Percentiles rank a stretch among this genome's conserved stretches.
Evolutionary conservation across 139 green algal species (phyloP).

Genomic region (Pseudopediastrum boryanum): DNA sequence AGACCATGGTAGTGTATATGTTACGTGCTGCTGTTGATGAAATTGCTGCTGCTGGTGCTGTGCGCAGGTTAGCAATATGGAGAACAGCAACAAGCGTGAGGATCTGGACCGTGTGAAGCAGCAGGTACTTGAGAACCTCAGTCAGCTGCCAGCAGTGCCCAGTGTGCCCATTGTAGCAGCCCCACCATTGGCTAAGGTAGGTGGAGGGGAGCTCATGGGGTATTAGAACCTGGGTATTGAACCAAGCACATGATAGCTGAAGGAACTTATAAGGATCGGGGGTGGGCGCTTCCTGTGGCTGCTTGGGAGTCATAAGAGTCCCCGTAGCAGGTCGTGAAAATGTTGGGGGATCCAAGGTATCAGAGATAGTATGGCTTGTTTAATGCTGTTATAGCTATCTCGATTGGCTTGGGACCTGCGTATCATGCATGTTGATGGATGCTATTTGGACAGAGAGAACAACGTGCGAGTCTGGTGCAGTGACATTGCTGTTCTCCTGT

Average conservation of each 20-base stretch:
- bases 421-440: not conserved
- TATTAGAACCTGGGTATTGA: not conserved
- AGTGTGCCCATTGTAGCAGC: conserved; percentile 50
- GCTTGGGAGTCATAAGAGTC: not conserved
- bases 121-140: conserved; percentile 74
- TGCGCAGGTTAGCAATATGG: conserved; percentile 83
- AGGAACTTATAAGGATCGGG: not conserved
- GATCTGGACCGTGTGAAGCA: conserved; percentile 80
- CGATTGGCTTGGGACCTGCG: no score
- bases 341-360: not conserved
- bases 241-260: not conserved
- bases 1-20: no score
- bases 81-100: conserved; percentile 86
- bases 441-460: not conserved
- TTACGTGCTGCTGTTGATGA: not conserved
- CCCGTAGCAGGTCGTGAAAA: not conserved
- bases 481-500: not conserved
- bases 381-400: no score
- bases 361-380: no score
- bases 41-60: not conserved
- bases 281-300: not conserved
- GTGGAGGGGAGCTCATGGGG: not conserved
- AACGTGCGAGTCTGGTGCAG: not conserved
- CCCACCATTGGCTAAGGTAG: conserved; percentile 28
- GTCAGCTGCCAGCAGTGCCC: conserved; percentile 71